Percentiles rank a stretch among this genome's conserved stretches.
phyloP scores from a whole-genome alignment of 2,329 filamentous ascomycete genomes.

The Aureobasidium sp. region DNA sequence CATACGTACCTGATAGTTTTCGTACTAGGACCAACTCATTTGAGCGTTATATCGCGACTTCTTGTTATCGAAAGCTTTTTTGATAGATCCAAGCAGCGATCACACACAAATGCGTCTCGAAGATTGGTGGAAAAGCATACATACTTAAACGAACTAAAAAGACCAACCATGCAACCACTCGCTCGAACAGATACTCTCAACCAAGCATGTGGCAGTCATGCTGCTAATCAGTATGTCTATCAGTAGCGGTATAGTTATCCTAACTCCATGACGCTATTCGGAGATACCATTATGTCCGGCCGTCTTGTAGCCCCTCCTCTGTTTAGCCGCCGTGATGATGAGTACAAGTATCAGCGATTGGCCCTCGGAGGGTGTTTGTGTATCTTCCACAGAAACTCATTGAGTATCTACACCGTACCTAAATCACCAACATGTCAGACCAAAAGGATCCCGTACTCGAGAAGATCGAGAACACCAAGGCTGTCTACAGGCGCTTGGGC shows the following conservation, averaged over 20 bases:
- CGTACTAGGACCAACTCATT: too few relatives aligned
- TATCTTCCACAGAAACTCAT: not conserved
- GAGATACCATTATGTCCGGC: not conserved
- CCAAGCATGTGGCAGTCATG: not conserved
- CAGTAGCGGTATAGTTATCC: not conserved
- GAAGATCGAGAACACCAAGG: conserved; percentile 37
- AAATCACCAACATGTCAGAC: conserved; percentile 11
- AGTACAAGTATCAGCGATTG: not conserved
- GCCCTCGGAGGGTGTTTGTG: too few relatives aligned
- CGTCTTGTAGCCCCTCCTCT: not conserved
- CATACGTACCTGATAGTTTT: too few relatives aligned
- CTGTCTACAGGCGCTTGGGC: conserved; percentile 38
- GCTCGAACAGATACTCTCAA: too few relatives aligned
- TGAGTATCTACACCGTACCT: not conserved
- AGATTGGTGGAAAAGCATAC: too few relatives aligned
- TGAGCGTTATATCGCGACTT: too few relatives aligned
- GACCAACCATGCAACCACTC: too few relatives aligned
- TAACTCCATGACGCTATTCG: not conserved
- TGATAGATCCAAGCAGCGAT: too few relatives aligned
- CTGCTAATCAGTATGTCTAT: not conserved
- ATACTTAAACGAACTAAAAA: too few relatives aligned
- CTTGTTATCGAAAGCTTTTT: too few relatives aligned
- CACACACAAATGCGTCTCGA: too few relatives aligned
- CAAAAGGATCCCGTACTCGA: conserved; percentile 20
- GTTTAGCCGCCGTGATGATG: conserved; percentile 1